A percentile compares a stretch with the other conserved stretches of the same genome.
Conservation (phyloP, 352 stramenopile species). For the Globisporangium middletonii region DNA sequence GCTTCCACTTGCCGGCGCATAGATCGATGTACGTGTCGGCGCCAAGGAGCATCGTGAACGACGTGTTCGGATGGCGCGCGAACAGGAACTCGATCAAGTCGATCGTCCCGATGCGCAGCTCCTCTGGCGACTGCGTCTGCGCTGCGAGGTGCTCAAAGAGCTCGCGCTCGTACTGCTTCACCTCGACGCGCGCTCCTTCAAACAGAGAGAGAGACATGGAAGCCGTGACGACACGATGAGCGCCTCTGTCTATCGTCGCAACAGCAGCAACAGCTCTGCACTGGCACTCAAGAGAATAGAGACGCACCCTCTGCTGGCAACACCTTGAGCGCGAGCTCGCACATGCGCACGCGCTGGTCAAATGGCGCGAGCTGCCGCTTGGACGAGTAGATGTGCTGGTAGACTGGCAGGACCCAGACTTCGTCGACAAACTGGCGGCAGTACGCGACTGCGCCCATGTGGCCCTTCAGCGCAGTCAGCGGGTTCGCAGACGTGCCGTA, state of each 20-base stretch:
- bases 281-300: not conserved
- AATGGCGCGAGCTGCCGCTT: constrained; percentile 78
- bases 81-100: constrained; percentile 61
- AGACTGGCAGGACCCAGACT: constrained; percentile 88
- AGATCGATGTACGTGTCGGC: constrained; percentile 84
- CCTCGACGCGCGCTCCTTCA: constrained; percentile 30
- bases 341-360: constrained; percentile 67
- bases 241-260: not conserved
- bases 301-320: constrained; percentile 16
- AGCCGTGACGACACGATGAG: not conserved
- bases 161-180: constrained; percentile 61
- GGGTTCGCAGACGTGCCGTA: constrained; percentile 86
- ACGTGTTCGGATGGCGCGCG: constrained; percentile 33
- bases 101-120: constrained; percentile 63
- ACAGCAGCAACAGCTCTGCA: too few species aligned
- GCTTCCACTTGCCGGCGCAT: constrained; percentile 82
- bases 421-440: constrained; percentile 67
- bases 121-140: constrained; percentile 16
- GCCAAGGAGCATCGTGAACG: constrained; percentile 74
- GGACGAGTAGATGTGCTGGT: constrained; percentile 82
- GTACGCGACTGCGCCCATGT: constrained; percentile 77
- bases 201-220: not conserved
- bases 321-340: constrained; percentile 42
- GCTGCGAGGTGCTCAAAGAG: constrained; percentile 43
- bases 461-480: constrained; percentile 52